These are phyloP conservation scores for Xylaria sp. DNA, from an alignment of 2,329 filamentous ascomycete genomes.

Conservation along the genomic window DNA sequence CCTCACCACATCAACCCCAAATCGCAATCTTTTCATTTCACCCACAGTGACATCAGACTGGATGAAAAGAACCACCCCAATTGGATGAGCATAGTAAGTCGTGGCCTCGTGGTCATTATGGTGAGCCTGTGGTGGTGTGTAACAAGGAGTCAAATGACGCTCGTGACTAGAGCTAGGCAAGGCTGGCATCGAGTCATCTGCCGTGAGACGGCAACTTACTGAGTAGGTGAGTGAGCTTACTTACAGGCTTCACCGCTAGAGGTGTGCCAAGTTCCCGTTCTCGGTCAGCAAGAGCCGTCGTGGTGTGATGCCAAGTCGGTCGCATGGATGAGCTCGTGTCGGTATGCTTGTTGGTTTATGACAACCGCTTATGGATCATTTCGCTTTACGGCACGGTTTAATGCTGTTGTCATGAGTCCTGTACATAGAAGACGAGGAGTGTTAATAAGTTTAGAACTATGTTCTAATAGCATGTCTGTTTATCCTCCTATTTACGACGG, in stretches of 20 bases:
- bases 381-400: neutral
- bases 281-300: neutral
- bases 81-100: too few relatives aligned
- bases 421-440: neutral
- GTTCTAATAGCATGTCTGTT: neutral
- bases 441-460: neutral
- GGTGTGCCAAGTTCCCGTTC: slow-evolving; percentile 6
- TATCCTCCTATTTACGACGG: neutral
- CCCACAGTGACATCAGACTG: neutral
- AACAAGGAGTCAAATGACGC: neutral
- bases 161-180: slow-evolving; percentile 4
- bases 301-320: neutral
- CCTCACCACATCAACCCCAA: neutral
- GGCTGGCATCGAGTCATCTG: neutral
- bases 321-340: slow-evolving; percentile 13
- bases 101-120: neutral
- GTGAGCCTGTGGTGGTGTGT: neutral
- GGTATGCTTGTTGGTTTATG: neutral
- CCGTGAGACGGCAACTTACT: slow-evolving; percentile 10
- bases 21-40: neutral
- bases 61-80: neutral
- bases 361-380: slow-evolving; percentile 4
- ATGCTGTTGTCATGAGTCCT: neutral
- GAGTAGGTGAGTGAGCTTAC: neutral
- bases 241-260: slow-evolving; percentile 1